Base-by-base conservation (phyloP, 306 rosid species). In the Spatholobus suberectus region DNA sequence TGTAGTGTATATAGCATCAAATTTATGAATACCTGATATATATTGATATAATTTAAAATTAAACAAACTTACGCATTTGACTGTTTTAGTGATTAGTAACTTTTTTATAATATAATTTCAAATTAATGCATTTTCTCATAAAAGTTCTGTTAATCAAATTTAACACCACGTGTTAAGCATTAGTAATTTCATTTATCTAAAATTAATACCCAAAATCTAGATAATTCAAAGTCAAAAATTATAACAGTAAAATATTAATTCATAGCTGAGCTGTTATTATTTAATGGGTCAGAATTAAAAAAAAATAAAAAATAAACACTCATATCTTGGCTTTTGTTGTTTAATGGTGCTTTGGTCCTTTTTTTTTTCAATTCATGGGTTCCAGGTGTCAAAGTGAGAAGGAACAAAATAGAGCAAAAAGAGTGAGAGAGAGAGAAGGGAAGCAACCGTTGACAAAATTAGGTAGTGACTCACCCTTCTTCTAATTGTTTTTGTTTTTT, bases 391-490 rank as follows among this genome's bases (percentile, higher is more conserved):
- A 66, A 79, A 55, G 78, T 58, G 59, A 77, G 73, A 75, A 3
- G 11, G 14, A 62, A 29, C 32, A 63, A 63, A 44, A 63, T 32
- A 32, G 70, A 81, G 70, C 66, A 59, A 37, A 47, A 47, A 29
- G 84, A 18, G 58, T 0, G 46, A 6, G 47, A 81, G 65, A 68
- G 63, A 76, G 49, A 58, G 70, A 76, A 32, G 74, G 23, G 40
- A 75, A 79, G 78, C 43, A 67, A 86, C 70, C 77, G 91, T 92
- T 92, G 90, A 94, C 94, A 86, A 86, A 84, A 86, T 89, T 89
- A 78, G 94, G 92, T 89, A 89, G 88, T 86, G 73, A 37, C 88
- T 79, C 83, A 54, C 61, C 57, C 78, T 70, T 71, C 68, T 65
- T 5, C 47, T 20, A 35, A 23, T 12, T 17, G 24, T 5, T 57